phyloP scores from a whole-genome alignment of 1,284 basidiomycete genomes.

The Clitocybe nebularis region DNA sequence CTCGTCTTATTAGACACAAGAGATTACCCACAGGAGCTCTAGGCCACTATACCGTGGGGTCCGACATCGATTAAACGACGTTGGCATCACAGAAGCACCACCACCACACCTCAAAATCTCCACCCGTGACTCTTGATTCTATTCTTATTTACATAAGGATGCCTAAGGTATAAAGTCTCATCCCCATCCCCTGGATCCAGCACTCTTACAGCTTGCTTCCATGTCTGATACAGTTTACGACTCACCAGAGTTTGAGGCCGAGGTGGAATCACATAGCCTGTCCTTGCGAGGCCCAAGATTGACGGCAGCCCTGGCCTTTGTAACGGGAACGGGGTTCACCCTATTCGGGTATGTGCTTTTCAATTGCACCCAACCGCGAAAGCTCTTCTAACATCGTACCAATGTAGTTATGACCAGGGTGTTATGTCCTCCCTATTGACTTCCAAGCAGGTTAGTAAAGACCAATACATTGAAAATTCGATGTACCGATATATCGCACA shows the following conservation, averaged over 20 bases:
- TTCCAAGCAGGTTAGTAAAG: constrained; percentile 36
- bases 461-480: neutral
- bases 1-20: too few relatives aligned
- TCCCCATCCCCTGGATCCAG: neutral
- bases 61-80: neutral
- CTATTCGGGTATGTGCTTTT: constrained; percentile 45
- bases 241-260: constrained; percentile 22
- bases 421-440: constrained; percentile 61
- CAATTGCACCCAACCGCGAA: constrained; percentile 11
- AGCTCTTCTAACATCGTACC: neutral
- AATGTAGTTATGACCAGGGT: constrained; percentile 56
- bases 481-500: constrained; percentile 16
- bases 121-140: neutral
- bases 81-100: neutral
- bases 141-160: neutral
- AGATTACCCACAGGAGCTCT: too few relatives aligned
- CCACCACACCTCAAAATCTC: neutral
- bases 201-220: neutral
- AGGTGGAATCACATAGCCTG: constrained; percentile 29
- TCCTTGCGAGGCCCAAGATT: constrained; percentile 37
- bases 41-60: neutral
- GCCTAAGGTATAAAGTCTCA: neutral
- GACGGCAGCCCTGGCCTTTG: constrained; percentile 44
- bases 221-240: neutral
- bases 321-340: constrained; percentile 53